phyloP scores from a whole-genome alignment of 129 eudicot genomes.

The Flaveria bidentis region DNA sequence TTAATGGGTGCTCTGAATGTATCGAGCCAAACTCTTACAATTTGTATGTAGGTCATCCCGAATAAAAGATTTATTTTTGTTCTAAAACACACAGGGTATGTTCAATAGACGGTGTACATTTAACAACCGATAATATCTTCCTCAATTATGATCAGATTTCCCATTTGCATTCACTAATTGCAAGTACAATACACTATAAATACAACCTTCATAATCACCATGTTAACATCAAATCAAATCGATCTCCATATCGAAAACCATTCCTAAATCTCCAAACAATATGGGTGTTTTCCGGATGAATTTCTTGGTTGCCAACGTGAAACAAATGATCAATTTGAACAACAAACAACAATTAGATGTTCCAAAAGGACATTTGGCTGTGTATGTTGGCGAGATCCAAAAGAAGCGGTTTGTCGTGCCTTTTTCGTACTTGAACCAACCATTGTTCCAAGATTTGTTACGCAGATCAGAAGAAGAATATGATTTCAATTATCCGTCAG shows the following conservation, averaged over 20 bases:
- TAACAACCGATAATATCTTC: neutral
- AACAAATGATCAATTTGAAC: conserved; percentile 33
- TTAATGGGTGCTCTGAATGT: neutral
- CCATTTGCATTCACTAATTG: conserved; percentile 21
- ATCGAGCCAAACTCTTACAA: too few species aligned
- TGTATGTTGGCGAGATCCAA: conserved; percentile 49
- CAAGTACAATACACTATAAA: conserved; percentile 25
- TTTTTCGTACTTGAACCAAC: conserved; percentile 43
- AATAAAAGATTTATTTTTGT: too few species aligned
- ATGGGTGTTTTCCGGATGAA: conserved; percentile 22
- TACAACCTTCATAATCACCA: conserved; percentile 2
- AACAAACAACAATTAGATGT: conserved; percentile 33
- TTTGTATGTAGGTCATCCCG: too few species aligned
- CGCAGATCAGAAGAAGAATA: conserved; percentile 46
- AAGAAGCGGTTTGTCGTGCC: conserved; percentile 46
- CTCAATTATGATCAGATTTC: conserved; percentile 11
- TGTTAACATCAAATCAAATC: neutral
- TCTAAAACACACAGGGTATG: too few species aligned
- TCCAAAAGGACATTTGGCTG: conserved; percentile 57
- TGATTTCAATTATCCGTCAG: conserved; percentile 42
- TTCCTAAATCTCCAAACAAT: neutral
- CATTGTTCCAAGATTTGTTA: conserved; percentile 46
- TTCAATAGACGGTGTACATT: too few species aligned
- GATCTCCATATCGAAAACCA: neutral
- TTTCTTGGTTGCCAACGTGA: conserved; percentile 26